Base-by-base conservation (phyloP, 176 grass and related monocot species). In the Elaeis guineensis region DNA sequence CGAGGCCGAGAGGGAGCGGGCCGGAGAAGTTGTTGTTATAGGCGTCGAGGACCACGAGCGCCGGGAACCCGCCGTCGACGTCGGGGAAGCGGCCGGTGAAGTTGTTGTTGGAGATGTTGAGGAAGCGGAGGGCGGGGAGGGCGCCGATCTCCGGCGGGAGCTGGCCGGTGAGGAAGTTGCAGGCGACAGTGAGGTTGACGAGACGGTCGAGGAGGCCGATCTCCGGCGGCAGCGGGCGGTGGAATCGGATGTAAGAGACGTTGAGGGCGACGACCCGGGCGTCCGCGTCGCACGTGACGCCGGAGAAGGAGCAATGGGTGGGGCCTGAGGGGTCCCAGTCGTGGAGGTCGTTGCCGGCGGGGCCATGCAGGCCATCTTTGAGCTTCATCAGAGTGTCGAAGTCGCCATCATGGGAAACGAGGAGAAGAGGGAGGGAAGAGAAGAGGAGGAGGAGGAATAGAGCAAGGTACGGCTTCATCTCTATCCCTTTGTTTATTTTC, bases 11-110 rank as follows among this genome's bases (percentile, higher is more conserved):
- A 16, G 80, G 91, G 4, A 96, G 80, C 4, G 54, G 35, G 19
- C 91, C 91, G 3, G 74, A 79, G 49, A 96, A 72, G 79, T 90
- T 87, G 72, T 96, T 96, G 68, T 96, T 90, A 74, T 96, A 96
- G 49, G 59, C 66, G 60, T 96, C 91, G 64, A 90, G 8, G 51
- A 90, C 26, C 55, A 75, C 51, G 6, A 96, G 66, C 23, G 26
- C 4, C 0, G 79, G 82, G 71, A 90, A 90, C 74, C 49, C 3
- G 25, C 25, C 16, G 29, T n/a, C 16, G 0, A 72, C 5, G 0
- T 17, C 14, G 0, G 74, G 83, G 62, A 93, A 84, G 0, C 19
- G 0, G 4, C 69, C 80, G 53, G 19, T 75, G 58, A 96, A 79
- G 69, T 87, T 84, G 80, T 96, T 96, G 72, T 87, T 85, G 67